phyloP scores from a whole-genome alignment of 257 asterid genomes.

The Nicotiana obtusifolia region DNA sequence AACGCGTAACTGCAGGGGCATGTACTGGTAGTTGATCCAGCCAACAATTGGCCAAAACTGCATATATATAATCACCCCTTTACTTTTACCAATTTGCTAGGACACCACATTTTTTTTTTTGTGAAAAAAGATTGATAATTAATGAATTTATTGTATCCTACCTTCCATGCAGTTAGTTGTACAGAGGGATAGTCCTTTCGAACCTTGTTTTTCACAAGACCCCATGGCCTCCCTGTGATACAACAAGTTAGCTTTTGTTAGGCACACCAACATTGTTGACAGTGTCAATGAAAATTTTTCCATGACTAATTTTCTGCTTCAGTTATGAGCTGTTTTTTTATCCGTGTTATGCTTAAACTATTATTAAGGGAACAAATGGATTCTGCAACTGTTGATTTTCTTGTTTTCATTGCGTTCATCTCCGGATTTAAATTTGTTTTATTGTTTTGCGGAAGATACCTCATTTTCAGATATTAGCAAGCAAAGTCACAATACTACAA shows the following conservation, averaged over 20 bases:
- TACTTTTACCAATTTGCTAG: neutral
- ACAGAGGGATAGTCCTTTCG: slow-evolving; percentile 27
- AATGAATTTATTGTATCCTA: neutral
- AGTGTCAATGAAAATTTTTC: neutral
- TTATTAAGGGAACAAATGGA: too few species aligned
- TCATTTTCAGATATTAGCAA: too few species aligned
- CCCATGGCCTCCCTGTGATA: slow-evolving; percentile 27
- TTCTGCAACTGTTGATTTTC: neutral
- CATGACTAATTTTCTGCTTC: neutral
- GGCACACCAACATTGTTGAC: neutral
- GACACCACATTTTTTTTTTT: neutral
- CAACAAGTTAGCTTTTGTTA: neutral
- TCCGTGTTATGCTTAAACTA: neutral
- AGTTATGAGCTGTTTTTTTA: neutral
- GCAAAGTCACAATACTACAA: too few species aligned
- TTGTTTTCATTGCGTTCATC: neutral
- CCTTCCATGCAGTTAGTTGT: slow-evolving; percentile 37
- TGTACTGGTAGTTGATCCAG: slow-evolving; percentile 38
- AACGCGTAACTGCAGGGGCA: slow-evolving; percentile 36
- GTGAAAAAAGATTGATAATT: neutral
- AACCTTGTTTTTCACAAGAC: slow-evolving; percentile 24
- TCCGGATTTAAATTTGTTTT: too few species aligned
- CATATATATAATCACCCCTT: neutral
- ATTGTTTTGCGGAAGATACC: too few species aligned
- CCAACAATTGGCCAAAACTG: slow-evolving; percentile 39